phyloP scores from a whole-genome alignment of 805 yeast genomes.

The Candida morakotiae region DNA sequence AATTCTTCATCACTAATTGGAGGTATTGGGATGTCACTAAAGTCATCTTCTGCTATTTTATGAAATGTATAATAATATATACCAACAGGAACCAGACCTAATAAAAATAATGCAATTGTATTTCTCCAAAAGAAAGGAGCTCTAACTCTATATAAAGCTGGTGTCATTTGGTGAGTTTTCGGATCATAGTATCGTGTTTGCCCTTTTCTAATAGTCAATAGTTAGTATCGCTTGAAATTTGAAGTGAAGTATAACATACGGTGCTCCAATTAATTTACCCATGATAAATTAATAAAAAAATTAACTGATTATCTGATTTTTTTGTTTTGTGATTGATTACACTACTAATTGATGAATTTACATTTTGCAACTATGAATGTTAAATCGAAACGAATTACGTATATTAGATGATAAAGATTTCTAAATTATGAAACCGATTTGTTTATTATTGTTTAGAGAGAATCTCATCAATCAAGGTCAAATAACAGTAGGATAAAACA shows the following conservation, averaged over 20 bases:
- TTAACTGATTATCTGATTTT: neutral
- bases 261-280: conserved; percentile 10
- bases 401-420: too few relatives aligned
- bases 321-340: neutral
- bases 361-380: too few relatives aligned
- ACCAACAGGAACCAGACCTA: conserved; percentile 63
- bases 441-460: too few relatives aligned
- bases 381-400: too few relatives aligned
- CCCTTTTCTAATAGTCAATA: conserved; percentile 33
- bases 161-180: conserved; percentile 80
- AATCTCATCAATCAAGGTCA: too few relatives aligned
- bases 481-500: too few relatives aligned
- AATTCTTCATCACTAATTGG: conserved; percentile 81
- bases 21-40: conserved; percentile 90
- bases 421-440: too few relatives aligned
- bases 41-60: conserved; percentile 63
- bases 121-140: conserved; percentile 81
- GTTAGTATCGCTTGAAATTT: conserved; percentile 13
- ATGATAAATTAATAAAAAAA: neutral
- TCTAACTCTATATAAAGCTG: conserved; percentile 89
- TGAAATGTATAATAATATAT: conserved; percentile 64
- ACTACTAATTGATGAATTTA: neutral
- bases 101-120: conserved; percentile 53
- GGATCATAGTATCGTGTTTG: conserved; percentile 52
- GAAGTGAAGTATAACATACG: conserved; percentile 6